Evolutionary conservation across 257 asterid genomes (phyloP).

Genomic region (Leptodermis oblonga): DNA sequence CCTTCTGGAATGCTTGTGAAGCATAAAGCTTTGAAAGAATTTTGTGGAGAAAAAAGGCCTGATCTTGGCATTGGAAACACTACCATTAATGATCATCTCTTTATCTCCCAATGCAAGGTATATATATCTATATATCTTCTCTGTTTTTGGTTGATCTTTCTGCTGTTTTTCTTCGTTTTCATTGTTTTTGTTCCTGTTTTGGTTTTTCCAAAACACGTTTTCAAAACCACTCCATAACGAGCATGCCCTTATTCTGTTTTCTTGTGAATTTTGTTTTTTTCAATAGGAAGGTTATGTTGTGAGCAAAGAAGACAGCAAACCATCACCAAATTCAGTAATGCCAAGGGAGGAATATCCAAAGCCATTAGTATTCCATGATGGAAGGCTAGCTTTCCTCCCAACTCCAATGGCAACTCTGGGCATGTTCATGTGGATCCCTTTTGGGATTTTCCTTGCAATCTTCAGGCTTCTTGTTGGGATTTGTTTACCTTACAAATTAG

Average conservation of each 20-base stretch:
- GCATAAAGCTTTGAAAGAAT: slow-evolving; percentile 56
- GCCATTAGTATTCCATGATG: slow-evolving; percentile 86
- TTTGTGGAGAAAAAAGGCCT: slow-evolving; percentile 51
- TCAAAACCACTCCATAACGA: too few relatives aligned
- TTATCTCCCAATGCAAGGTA: slow-evolving; percentile 82
- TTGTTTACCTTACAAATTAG: slow-evolving; percentile 46
- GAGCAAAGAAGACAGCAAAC: slow-evolving; percentile 42
- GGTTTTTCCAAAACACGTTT: background rate
- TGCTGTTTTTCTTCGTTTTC: background rate
- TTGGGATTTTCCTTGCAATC: slow-evolving; percentile 51
- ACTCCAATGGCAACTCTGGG: slow-evolving; percentile 62
- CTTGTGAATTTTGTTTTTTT: background rate
- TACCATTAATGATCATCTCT: slow-evolving; percentile 44
- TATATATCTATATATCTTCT: background rate
- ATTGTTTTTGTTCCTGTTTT: background rate
- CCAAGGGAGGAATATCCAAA: slow-evolving; percentile 69
- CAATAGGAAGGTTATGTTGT: slow-evolving; percentile 68
- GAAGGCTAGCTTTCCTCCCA: slow-evolving; percentile 77
- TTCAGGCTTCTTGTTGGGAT: slow-evolving; percentile 52
- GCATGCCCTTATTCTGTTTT: too few relatives aligned
- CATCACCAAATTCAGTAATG: slow-evolving; percentile 25
- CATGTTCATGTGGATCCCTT: slow-evolving; percentile 83
- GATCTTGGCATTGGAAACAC: slow-evolving; percentile 68
- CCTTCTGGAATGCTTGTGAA: slow-evolving; percentile 52
- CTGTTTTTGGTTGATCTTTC: too few relatives aligned